Base-by-base conservation (phyloP, 2,329 filamentous ascomycete genomes). In the Aspergillus intermedius region DNA sequence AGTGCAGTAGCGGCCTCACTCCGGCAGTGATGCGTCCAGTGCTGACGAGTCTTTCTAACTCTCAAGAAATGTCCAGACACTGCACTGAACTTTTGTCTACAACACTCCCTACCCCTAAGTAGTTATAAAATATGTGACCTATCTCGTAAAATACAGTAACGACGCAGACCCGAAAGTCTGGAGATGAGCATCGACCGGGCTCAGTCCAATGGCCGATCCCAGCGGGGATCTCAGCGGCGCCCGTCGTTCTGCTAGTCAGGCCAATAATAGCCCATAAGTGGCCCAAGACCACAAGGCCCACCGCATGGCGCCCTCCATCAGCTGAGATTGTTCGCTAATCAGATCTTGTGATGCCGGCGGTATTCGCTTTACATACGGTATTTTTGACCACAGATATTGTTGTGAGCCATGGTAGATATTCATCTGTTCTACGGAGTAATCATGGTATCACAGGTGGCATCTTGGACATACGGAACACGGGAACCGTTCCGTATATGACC, bases 121-220 rank as follows among this genome's bases (percentile, higher is more conserved):
- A 3, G 17, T n/a, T 37, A 34, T 34, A n/a, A 34, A 34, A 2
- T 6, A 34, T 1, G n/a, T 37, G 34, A 15, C 6, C 34, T 21
- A 40, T 12, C 17, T 8, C 17, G 19, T 40, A 40, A 49, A 44
- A 60, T 62, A 56, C 49, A 53, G 59, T 44, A 10, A 17, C 42
- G 22, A 30, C 9, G 25, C 9, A 30, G 25, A 44, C 13, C 34
- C 34, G 42, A 44, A 66, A 65, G 56, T 64, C 60, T 63, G 53
- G 56, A 60, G 53, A 65, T 56, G 56, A 58, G 57, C 51, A 59
- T 59, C 60, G 54, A 57, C 59, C 50, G 58, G 60, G 56, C 54
- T 58, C 60, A 60, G 63, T 62, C 67, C 67, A 70, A 70, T 70
- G 46, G 62, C 52, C 56, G 64, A 62, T 66, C 64, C 52, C 51